Conservation (phyloP, 2,329 filamentous ascomycete genomes). For the Colletotrichum sp. region DNA sequence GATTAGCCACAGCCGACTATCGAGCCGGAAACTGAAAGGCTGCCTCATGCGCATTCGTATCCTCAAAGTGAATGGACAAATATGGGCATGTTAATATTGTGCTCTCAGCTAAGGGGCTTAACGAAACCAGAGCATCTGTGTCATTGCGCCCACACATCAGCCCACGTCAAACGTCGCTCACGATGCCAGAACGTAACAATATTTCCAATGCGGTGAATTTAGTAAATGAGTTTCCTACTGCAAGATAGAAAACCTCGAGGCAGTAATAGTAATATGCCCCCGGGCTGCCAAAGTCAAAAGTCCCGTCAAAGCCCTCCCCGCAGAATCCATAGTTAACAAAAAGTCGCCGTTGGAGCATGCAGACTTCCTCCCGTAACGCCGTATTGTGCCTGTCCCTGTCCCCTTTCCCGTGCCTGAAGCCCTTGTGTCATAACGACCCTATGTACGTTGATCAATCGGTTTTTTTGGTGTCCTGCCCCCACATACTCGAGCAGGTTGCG, state of each 20-base stretch:
- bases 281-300: neutral
- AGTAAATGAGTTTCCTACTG: constrained; percentile 13
- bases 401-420: constrained; percentile 6
- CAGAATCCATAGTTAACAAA: constrained; percentile 8
- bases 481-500: neutral
- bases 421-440: constrained; percentile 18
- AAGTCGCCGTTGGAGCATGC: constrained; percentile 17
- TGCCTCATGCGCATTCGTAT: too few relatives aligned
- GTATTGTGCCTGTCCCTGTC: constrained; percentile 14
- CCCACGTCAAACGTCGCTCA: neutral
- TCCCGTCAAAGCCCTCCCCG: neutral
- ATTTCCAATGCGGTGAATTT: constrained; percentile 1
- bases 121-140: neutral
- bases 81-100: too few relatives aligned
- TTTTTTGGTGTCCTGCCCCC: constrained; percentile 3
- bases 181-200: neutral
- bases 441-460: constrained; percentile 18
- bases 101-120: neutral
- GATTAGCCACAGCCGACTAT: neutral
- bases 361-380: constrained; percentile 22
- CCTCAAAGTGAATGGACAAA: too few relatives aligned
- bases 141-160: neutral
- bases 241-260: constrained; percentile 1
- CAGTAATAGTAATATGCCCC: neutral
- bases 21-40: too few relatives aligned